Evolutionary conservation across 1,284 basidiomycete genomes (phyloP), one percentile per base, ranked within the genome.

Genomic region (Ceratobasidium sp.): DNA sequence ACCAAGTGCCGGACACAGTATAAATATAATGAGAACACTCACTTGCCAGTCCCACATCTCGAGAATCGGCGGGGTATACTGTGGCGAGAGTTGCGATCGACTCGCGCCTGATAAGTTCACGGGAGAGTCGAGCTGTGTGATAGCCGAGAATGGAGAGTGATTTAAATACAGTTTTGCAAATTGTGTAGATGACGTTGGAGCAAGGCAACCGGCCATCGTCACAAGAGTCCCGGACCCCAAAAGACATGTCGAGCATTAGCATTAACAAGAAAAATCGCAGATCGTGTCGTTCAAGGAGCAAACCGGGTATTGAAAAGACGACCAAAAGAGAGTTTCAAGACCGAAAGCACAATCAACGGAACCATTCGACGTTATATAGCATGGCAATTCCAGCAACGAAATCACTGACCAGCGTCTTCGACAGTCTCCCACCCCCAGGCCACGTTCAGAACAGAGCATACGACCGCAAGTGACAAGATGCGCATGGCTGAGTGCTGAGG

Each of bases 51-150:
- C 37, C 53, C 1, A 14, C 53, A 48, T 58, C 46, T 29, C 58
- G 64, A 34, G 59, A 62, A 43, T 66, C 29, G 9, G 74, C 34
- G n/a, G 74, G 64, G 39, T 69, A 75, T 9, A 75, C 65, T 22
- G 74, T 75, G 3, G 74, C 74, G 16, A 75, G 65, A 29, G 58
- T 75, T 14, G 56, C 74, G 41, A 75, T 69, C 1, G 65, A 61
- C 31, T 75, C 74, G n/a, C 59, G 65, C 43, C 39, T 37, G 22
- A 75, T 31, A 24, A 75, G 74, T 31, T 69, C 56, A 5, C 74
- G 65, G 49, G 74, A 58, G 24, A 75, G 65, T 11, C 64, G 64
- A 29, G 74, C 74, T 75, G 64, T 39, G 31, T 27, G 31, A 5
- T 24, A 13, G 22, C 7, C 16, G 29, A 56, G 54, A 7, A 56